A percentile compares a stretch with the other conserved stretches of the same genome.
Evolutionary conservation across 129 eudicot species (phyloP).

Genomic region (Chrysanthemum makinoi): DNA sequence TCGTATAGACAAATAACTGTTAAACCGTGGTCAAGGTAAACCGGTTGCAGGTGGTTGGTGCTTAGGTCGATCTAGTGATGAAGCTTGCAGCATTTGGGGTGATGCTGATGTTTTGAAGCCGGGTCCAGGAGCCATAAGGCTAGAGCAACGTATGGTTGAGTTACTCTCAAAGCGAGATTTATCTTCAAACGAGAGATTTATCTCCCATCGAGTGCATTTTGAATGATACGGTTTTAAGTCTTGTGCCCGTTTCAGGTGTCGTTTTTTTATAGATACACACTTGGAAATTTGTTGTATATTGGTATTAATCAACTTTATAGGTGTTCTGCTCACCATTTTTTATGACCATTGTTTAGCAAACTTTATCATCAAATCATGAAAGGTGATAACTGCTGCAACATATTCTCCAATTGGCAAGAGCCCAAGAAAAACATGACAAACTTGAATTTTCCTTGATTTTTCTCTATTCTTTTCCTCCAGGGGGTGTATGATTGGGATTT

Average conservation of each 20-base stretch:
- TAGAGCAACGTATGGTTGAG: conserved; percentile 55
- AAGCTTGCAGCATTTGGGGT: conserved; percentile 74
- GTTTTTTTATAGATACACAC: background rate
- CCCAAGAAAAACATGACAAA: no score
- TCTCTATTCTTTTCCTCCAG: no score
- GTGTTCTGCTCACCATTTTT: background rate
- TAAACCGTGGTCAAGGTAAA: conserved; percentile 50
- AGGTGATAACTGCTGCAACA: no score
- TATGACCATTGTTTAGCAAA: no score
- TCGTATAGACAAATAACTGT: conserved; percentile 61
- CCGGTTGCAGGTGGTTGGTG: conserved; percentile 99
- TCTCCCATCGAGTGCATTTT: conserved; percentile 49
- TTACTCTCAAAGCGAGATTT: no score
- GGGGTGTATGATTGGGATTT: no score
- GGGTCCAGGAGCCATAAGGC: conserved; percentile 69
- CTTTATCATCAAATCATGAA: no score
- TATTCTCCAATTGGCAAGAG: no score
- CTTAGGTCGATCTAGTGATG: conserved; percentile 43
- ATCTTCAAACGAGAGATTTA: conserved; percentile 44
- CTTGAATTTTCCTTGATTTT: no score
- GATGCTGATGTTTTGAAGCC: conserved; percentile 90
- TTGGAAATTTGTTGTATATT: conserved; percentile 5
- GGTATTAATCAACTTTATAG: background rate
- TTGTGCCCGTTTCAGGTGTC: background rate
- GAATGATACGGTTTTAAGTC: conserved; percentile 35